Conservation (phyloP, 345 rosid species). For the Iberis pinnata region DNA sequence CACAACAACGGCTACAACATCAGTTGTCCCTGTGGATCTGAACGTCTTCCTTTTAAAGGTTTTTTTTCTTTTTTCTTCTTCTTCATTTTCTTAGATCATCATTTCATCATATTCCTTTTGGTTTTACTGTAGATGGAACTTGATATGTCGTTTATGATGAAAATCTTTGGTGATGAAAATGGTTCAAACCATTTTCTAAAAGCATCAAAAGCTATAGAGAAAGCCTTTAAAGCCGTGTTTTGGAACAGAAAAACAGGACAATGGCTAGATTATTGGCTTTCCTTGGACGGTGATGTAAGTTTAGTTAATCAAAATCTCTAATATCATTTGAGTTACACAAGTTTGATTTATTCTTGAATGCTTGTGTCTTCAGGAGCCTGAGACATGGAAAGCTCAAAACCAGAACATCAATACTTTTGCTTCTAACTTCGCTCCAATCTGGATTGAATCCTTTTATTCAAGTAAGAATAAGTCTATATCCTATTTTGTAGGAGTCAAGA, state of each 20-base stretch:
- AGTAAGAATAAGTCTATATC: slow-evolving; percentile 40
- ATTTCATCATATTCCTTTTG: too few species aligned
- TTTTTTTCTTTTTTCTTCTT: slow-evolving; percentile 16
- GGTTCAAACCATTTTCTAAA: slow-evolving; percentile 38
- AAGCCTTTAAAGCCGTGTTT: slow-evolving; percentile 50
- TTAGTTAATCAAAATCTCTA: not conserved
- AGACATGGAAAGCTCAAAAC: slow-evolving; percentile 49
- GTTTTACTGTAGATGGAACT: slow-evolving; percentile 69
- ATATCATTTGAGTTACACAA: not conserved
- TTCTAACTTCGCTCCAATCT: slow-evolving; percentile 76
- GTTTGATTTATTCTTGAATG: not conserved
- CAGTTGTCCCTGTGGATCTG: slow-evolving; percentile 76
- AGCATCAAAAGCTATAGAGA: slow-evolving; percentile 54
- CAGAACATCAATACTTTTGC: slow-evolving; percentile 64
- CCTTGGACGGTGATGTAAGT: slow-evolving; percentile 26
- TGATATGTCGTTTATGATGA: slow-evolving; percentile 64
- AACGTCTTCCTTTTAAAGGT: slow-evolving; percentile 71
- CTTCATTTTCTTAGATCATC: not conserved
- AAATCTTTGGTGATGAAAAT: slow-evolving; percentile 39
- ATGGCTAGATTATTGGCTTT: slow-evolving; percentile 86
- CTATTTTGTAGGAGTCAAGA: not conserved
- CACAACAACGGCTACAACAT: slow-evolving; percentile 61
- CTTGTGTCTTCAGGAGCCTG: slow-evolving; percentile 39
- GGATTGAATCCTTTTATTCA: slow-evolving; percentile 64
- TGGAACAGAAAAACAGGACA: slow-evolving; percentile 74